Conservation (phyloP, 1,284 basidiomycete species). For the Cutaneotrichosporon cyanovorans region DNA sequence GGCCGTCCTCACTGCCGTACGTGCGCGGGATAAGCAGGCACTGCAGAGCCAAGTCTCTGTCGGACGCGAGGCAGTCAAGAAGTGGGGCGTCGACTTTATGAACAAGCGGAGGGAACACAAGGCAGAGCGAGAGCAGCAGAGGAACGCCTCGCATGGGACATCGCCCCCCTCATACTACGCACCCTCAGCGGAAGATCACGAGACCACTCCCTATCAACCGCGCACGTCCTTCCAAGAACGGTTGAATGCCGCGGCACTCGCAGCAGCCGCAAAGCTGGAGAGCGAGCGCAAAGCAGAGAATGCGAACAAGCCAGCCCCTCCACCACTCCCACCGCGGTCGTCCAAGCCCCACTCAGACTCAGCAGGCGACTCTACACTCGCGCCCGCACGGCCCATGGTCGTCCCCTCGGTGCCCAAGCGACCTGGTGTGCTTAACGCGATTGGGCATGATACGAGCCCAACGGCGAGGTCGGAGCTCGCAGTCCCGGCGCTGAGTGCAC, state of each 20-base stretch:
- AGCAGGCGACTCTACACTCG: too few species aligned
- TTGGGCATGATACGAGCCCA: conserved; percentile 10
- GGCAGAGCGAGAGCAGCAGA: conserved; percentile 1
- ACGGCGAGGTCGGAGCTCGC: neutral
- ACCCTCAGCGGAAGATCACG: conserved; percentile 24
- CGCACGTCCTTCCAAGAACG: conserved; percentile 28
- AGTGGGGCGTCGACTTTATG: conserved; percentile 70
- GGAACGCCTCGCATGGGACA: neutral
- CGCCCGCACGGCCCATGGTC: conserved; percentile 27
- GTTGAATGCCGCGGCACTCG: conserved; percentile 30
- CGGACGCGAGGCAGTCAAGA: conserved; percentile 75
- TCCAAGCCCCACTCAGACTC: too few species aligned
- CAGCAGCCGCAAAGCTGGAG: conserved; percentile 1
- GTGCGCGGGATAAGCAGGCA: conserved; percentile 71
- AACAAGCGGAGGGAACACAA: conserved; percentile 27
- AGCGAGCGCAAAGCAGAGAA: too few species aligned
- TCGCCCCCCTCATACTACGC: conserved; percentile 28
- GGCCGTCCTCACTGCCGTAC: conserved; percentile 47
- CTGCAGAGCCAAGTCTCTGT: conserved; percentile 55
- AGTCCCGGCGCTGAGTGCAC: neutral
- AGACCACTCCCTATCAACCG: neutral
- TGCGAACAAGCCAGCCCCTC: neutral
- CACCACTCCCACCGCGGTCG: neutral
- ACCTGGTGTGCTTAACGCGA: conserved; percentile 34
- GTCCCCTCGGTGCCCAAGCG: conserved; percentile 39